Base-by-base conservation (phyloP, 768 basidiomycete genomes). In the Cystofilobasidium bisporidii region DNA sequence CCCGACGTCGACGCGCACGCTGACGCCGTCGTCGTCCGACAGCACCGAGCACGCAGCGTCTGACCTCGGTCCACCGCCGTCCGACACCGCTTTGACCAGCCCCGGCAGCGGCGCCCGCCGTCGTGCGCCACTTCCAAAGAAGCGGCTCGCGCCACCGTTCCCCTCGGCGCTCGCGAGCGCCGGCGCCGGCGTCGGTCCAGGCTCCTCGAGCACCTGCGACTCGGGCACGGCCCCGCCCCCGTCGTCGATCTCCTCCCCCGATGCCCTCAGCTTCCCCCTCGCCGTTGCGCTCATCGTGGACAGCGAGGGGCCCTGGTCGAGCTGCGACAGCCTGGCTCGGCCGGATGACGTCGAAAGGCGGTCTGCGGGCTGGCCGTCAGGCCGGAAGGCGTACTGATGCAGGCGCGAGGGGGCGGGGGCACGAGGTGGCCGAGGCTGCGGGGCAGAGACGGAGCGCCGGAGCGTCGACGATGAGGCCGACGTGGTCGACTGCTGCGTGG, bases 201-300 rank as follows among this genome's bases (percentile, higher is more conserved):
- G 15, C 53, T 56, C 53, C 30, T 56, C 53, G 30, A 56, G 53
- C 30, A 56, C 30, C 53, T 56, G 53, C 28, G 53, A 56, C 26
- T 56, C 53, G 15, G 53, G 53, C 12, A 56, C 53, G 30, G 32
- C 28, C 18, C 20, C 28, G 15, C 26, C 14, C n/a, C 41, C 15
- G 41, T 17, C 41, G 18, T 15, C 41, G 18, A 15, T 17, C 8
- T 8, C 41, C 8, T 43, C 41, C 11, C 8, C 41, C 18, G 5
- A 8, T 8, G 18, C 41, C 5, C 43, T 8, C 8, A 53, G 50
- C 50, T 53, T 53, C 5, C 6, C 50, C 20, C 50, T 4, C 24
- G 50, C 50, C n/a, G 50, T 53, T 24, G 43, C 43, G 14, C 17
- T 17, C 14, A 43, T 22, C 47, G 8, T 5, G 53, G 30, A 26